phyloP scores from a whole-genome alignment of 306 rosid genomes.

The Prunus fruticosa region DNA sequence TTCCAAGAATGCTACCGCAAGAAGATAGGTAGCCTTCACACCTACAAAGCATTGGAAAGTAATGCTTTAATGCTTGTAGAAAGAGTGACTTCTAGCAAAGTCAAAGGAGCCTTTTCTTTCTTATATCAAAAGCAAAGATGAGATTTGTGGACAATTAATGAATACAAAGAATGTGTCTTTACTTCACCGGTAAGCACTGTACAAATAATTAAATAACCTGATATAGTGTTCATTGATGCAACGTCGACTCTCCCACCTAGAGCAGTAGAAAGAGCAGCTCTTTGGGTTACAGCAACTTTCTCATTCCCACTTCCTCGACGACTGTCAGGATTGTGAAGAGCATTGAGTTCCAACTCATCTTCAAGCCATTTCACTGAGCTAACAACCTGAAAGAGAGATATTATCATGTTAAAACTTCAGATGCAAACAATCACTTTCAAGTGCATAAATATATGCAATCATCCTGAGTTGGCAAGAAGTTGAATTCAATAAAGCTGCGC shows the following conservation, averaged over 20 bases:
- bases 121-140: neutral
- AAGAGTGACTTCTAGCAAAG: neutral
- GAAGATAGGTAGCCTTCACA: slow-evolving; percentile 99
- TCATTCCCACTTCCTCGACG: slow-evolving; percentile 87
- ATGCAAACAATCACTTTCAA: neutral
- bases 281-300: slow-evolving; percentile 87
- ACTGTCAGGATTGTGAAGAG: slow-evolving; percentile 95
- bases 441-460: neutral
- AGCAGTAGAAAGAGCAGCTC: slow-evolving; percentile 96
- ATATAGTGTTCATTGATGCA: slow-evolving; percentile 81
- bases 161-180: slow-evolving; percentile 10
- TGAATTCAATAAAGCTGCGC: neutral
- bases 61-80: neutral
- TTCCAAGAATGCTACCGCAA: slow-evolving; percentile 95
- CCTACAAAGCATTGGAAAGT: slow-evolving; percentile 46
- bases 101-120: neutral
- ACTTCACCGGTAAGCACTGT: neutral
- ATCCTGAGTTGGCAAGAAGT: neutral
- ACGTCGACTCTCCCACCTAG: slow-evolving; percentile 92
- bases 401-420: slow-evolving; percentile 4
- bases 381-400: slow-evolving; percentile 63
- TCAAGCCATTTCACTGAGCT: slow-evolving; percentile 99
- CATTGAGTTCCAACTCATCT: slow-evolving; percentile 96
- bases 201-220: slow-evolving; percentile 49
- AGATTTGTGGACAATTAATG: neutral